These are phyloP conservation scores for Lipomyces yamadae DNA, from an alignment of 805 yeast species.

Conservation along the genomic window DNA sequence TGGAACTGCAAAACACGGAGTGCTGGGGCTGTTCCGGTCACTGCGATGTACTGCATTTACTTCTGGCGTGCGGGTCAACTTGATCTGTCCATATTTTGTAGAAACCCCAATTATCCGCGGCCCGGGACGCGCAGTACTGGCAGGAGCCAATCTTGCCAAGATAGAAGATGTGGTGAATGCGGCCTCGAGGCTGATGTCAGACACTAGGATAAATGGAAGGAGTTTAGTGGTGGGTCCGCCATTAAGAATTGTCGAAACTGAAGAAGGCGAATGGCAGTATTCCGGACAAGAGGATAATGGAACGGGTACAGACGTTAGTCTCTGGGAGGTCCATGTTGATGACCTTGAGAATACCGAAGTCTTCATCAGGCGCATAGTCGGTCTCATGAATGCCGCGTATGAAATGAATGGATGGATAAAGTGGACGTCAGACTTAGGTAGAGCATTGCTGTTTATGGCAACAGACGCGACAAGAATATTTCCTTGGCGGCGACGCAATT, in stretches of 20 bases:
- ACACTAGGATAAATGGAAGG: conserved; percentile 4
- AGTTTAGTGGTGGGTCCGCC: conserved; percentile 7
- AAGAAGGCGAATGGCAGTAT: background rate
- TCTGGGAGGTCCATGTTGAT: background rate
- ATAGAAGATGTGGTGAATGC: conserved; percentile 11
- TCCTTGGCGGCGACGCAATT: background rate
- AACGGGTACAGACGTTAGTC: background rate
- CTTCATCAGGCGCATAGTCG: background rate
- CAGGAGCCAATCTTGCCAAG: background rate
- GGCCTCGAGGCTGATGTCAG: conserved; percentile 1
- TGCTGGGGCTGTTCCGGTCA: conserved; percentile 48
- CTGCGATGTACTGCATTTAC: conserved; percentile 54
- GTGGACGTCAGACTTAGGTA: background rate
- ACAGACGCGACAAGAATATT: background rate
- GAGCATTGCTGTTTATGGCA: background rate
- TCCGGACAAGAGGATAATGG: background rate
- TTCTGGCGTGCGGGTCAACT: conserved; percentile 47
- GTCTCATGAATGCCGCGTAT: background rate
- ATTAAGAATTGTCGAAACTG: background rate
- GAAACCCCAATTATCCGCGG: conserved; percentile 53
- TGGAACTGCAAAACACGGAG: conserved; percentile 51
- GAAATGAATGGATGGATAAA: background rate
- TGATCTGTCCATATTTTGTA: conserved; percentile 58
- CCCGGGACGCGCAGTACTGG: background rate
- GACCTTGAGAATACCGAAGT: background rate